phyloP scores from a whole-genome alignment of 441 rosid genomes.

The Erodium moschatum region DNA sequence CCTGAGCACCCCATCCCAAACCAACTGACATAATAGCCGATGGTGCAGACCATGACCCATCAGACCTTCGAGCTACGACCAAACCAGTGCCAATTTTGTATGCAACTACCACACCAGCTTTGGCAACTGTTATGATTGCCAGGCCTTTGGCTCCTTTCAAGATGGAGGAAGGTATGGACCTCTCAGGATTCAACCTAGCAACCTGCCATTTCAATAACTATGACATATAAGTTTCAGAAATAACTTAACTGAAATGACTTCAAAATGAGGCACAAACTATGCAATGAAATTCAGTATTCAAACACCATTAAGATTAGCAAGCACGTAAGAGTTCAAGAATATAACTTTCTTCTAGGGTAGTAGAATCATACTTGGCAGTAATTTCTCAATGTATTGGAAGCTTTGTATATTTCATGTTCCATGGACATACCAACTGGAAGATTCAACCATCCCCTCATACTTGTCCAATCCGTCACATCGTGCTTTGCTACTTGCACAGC shows the following conservation, averaged over 20 bases:
- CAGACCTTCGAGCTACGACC: constrained; percentile 67
- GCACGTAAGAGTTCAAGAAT: too few relatives aligned
- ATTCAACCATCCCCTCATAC: constrained; percentile 85
- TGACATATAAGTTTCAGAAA: neutral
- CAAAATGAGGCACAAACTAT: neutral
- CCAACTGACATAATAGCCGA: constrained; percentile 76
- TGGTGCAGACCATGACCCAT: constrained; percentile 98
- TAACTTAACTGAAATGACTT: neutral
- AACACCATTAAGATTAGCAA: too few relatives aligned
- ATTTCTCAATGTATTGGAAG: constrained; percentile 66
- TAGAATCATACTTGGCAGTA: constrained; percentile 57
- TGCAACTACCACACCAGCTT: constrained; percentile 73
- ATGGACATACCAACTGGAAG: constrained; percentile 83
- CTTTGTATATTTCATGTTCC: constrained; percentile 96
- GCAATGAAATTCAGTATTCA: too few relatives aligned
- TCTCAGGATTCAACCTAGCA: constrained; percentile 72
- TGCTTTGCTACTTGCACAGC: constrained; percentile 89
- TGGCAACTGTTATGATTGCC: constrained; percentile 84
- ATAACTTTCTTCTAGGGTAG: neutral
- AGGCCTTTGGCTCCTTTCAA: constrained; percentile 76
- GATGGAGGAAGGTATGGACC: constrained; percentile 67
- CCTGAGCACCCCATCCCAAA: constrained; percentile 99
- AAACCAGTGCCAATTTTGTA: constrained; percentile 94
- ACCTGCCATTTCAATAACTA: constrained; percentile 35
- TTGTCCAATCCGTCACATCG: constrained; percentile 91